Conservation (phyloP, 805 yeast genomes). For the Trichomonascus vanleenenianus region DNA sequence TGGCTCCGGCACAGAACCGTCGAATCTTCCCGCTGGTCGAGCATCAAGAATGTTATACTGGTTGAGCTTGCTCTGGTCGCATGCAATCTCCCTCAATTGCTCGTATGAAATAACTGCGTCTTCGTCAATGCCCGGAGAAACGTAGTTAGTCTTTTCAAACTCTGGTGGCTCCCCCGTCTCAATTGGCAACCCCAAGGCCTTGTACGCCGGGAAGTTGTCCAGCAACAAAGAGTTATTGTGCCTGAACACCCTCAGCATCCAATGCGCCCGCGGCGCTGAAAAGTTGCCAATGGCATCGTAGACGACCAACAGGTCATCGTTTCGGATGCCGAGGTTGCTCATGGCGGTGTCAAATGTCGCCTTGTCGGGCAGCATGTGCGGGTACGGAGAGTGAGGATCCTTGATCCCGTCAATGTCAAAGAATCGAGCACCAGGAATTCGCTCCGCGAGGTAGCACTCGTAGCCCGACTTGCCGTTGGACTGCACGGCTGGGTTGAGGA, state of each 20-base stretch:
- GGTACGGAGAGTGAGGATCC: constrained; percentile 54
- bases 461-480: constrained; percentile 43
- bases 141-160: constrained; percentile 18
- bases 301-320: constrained; percentile 57
- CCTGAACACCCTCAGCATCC: constrained; percentile 79
- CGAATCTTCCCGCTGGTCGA: constrained; percentile 63
- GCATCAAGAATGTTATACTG: constrained; percentile 69
- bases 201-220: constrained; percentile 57
- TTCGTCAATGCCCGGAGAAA: constrained; percentile 28
- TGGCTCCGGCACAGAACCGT: constrained; percentile 81
- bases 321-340: constrained; percentile 24
- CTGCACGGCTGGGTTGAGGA: constrained; percentile 6
- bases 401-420: constrained; percentile 72
- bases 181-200: constrained; percentile 37
- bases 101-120: constrained; percentile 60
- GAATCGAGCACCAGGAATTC: constrained; percentile 61
- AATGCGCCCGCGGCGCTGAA: constrained; percentile 84
- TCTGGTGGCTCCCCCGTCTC: constrained; percentile 29
- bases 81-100: constrained; percentile 52
- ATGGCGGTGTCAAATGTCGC: constrained; percentile 45
- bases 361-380: constrained; percentile 82
- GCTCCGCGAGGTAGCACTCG: constrained; percentile 40
- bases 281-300: constrained; percentile 84
- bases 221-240: constrained; percentile 63
- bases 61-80: constrained; percentile 29